Evolutionary conservation across 1,284 basidiomycete genomes (phyloP).

Genomic region (Abortiporus biennis): DNA sequence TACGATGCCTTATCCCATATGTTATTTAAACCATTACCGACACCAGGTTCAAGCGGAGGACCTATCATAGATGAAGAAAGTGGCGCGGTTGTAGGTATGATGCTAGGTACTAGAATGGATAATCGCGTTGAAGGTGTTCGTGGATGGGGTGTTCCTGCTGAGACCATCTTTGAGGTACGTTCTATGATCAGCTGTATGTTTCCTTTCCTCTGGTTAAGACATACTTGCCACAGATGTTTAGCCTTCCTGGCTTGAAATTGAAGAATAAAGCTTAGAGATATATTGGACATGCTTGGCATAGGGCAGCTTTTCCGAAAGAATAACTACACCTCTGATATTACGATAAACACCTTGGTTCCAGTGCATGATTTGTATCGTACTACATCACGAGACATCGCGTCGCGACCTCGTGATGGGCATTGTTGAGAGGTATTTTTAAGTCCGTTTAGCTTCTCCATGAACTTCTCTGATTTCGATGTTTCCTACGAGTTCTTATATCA

Average conservation of each 20-base stretch:
- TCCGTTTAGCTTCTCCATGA: too few species aligned
- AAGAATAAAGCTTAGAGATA: constrained; percentile 17
- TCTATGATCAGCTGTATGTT: not conserved
- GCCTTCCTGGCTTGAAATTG: constrained; percentile 29
- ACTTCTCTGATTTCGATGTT: too few species aligned
- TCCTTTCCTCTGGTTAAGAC: not conserved
- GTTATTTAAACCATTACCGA: constrained; percentile 50
- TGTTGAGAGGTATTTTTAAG: too few species aligned
- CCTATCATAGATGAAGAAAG: constrained; percentile 61
- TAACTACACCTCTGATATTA: too few species aligned
- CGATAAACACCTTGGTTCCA: too few species aligned
- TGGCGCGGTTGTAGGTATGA: constrained; percentile 66
- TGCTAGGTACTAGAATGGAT: constrained; percentile 58
- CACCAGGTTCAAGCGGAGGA: constrained; percentile 66
- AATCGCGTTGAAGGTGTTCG: constrained; percentile 48
- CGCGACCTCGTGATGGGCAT: too few species aligned
- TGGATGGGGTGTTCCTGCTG: constrained; percentile 67
- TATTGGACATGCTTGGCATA: too few species aligned
- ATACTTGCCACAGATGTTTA: constrained; percentile 41
- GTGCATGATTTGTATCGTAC: too few species aligned
- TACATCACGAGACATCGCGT: too few species aligned
- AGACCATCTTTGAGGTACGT: constrained; percentile 60
- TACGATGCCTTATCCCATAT: constrained; percentile 63
- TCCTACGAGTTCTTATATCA: too few species aligned
- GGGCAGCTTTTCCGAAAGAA: too few species aligned